Percentiles rank a stretch among this genome's conserved stretches.
Conservation (phyloP, 2,329 filamentous ascomycete genomes). For the Ophiocordyceps polyrhachis-furcata region DNA sequence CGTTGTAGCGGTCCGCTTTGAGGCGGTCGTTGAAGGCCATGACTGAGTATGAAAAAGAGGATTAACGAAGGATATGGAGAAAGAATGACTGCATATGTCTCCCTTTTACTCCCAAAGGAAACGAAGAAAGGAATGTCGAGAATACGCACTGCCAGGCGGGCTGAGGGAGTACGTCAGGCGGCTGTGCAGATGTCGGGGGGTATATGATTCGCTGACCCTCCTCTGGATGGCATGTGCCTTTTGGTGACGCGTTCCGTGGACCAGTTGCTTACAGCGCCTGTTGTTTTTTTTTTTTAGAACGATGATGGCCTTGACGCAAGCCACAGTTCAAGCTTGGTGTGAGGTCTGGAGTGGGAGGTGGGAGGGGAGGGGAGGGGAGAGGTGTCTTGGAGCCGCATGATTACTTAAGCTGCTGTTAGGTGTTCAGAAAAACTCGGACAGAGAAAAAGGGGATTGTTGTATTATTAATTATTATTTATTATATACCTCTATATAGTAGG, state of each 20-base stretch:
- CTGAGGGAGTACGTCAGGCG: neutral
- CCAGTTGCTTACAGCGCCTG: neutral
- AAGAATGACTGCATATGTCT: neutral
- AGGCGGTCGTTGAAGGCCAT: slow-evolving; percentile 52
- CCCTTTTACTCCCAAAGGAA: neutral
- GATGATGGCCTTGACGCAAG: neutral
- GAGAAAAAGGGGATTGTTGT: no score
- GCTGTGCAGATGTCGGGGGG: neutral
- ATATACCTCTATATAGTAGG: no score
- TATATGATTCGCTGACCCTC: neutral
- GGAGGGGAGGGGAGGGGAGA: no score
- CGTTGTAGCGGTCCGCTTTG: slow-evolving; percentile 23
- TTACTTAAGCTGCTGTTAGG: no score
- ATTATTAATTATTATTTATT: no score
- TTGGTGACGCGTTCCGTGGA: neutral
- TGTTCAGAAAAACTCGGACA: no score
- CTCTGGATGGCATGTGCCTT: neutral
- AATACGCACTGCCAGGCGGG: neutral
- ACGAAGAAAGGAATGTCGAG: neutral
- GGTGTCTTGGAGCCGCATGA: no score
- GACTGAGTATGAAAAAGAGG: neutral
- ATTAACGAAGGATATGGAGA: neutral
- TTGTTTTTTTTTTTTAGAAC: neutral
- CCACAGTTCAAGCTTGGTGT: no score
- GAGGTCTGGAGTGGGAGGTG: no score